Conservation (phyloP, 768 basidiomycete genomes). For the Ramaria sp. region DNA sequence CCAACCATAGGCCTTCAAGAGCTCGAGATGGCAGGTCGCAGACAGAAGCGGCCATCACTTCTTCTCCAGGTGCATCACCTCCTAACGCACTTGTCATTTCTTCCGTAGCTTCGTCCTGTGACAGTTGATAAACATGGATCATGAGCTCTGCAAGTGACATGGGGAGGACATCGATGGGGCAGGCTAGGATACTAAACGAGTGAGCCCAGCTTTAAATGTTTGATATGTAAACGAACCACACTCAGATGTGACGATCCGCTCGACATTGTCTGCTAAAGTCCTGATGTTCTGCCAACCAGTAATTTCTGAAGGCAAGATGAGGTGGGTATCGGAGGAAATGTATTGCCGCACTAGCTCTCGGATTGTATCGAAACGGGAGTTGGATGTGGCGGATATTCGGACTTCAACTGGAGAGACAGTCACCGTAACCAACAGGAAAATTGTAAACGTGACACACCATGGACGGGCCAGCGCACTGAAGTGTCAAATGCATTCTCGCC, state of each 20-base stretch:
- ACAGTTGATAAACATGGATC: conserved; percentile 83
- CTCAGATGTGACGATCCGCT: conserved; percentile 62
- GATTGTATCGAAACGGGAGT: conserved; percentile 68
- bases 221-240: conserved; percentile 21
- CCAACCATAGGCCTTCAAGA: conserved; percentile 78
- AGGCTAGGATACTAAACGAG: conserved; percentile 35
- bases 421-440: not conserved
- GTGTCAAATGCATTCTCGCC: not conserved
- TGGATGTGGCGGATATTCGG: conserved; percentile 54
- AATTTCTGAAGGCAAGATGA: conserved; percentile 60
- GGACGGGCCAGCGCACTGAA: conserved; percentile 3
- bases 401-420: conserved; percentile 60
- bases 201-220: not conserved
- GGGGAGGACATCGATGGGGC: conserved; percentile 38
- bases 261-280: conserved; percentile 62
- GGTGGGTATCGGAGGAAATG: conserved; percentile 48
- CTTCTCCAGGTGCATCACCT: conserved; percentile 53
- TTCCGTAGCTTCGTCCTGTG: conserved; percentile 53
- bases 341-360: conserved; percentile 50
- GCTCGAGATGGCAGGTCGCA: conserved; percentile 75
- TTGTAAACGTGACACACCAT: not conserved
- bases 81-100: conserved; percentile 52
- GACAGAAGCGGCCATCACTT: conserved; percentile 80
- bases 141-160: conserved; percentile 54
- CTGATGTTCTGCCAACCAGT: conserved; percentile 72